Evolutionary conservation across 75 land plant genomes (phyloP), one percentile per base, ranked within the genome.

Genomic region (Isoetes taiwanensis): DNA sequence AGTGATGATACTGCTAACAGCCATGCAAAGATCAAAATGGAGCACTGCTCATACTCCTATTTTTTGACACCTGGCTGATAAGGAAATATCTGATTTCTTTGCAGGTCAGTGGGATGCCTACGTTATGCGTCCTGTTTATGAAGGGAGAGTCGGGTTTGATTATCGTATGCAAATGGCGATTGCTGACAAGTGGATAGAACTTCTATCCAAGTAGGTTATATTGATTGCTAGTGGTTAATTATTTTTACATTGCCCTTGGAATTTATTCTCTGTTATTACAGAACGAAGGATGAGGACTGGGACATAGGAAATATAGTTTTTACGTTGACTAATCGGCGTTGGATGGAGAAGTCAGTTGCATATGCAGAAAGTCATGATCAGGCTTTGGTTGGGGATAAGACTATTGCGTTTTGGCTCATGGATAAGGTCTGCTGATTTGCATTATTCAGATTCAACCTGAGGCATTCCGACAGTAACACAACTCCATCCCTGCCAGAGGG

Each of bases 281-380:
- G 95, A 70, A 73, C 78, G 50, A 71, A 68, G 52, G 95, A 88
- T 65, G 95, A 88, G 46, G 80, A 81, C 25, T 88, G 89, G 89
- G 34, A 69, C 41, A 84, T 88, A 89, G 90, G 95, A 30, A 83
- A 88, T 24, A 84, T 88, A 33, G 80, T 88, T 25, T 68, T 72
- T 75, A 76, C 85, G 17, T 72, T 88, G 0, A 76, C 82, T 56
- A 88, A 88, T 56, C 76, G 95, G 59, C 74, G 95, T 56, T 88
- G 95, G 95, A 25, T 54, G 33, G 95, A 88, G 60, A 88, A 88
- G 48, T 88, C 89, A 72, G 80, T 88, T 57, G 75, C 69, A 25
- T 88, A 88, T 77, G 95, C 95, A 57, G 95, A 88, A 61, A 88
- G 95, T 71, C 95, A 88, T 71, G 95, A 88, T 70, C 95, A 88